Base-by-base conservation (phyloP, 2,329 filamentous ascomycete genomes). In the Helotiales sp. region DNA sequence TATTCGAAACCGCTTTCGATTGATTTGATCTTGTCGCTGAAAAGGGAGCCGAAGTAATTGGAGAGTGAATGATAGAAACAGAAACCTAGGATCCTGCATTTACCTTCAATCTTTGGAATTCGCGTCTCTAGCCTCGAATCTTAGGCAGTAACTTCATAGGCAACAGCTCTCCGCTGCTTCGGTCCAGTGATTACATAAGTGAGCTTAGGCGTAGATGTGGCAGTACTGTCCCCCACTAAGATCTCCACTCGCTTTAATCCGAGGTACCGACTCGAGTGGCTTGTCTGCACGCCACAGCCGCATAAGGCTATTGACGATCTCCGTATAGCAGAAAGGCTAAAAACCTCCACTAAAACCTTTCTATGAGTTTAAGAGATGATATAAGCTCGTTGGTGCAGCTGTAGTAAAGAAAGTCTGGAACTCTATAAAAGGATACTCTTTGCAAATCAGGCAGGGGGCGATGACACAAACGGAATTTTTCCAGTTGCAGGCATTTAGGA, bases 11-110 rank as follows among this genome's bases (percentile, higher is more conserved):
- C 50, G 28, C 13, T 54, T 32, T 54, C 28, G 26, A 54, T 32
- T 30, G 50, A 32, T 54, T 28, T 32, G n/a, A 5, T 47, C n/a
- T 37, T 58, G 8, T 58, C 17, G n/a, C 2, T 13, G 28, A 58
- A 24, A n/a, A 61, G 3, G 17, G 49, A 47, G 40, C 57, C 49
- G 40, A 17, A 43, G 37, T 17, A 61, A 6, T 61, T 45, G 24
- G 40, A 47, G 43, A 61, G 40, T n/a, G 24, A 24, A 61, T 26
- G 37, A 61, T 61, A 58, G 55, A 49, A 47, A 61, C 24, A 45
- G 15, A 54, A 32, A 54, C 15, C n/a, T 49, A 5, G 57, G 57
- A 61, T 47, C 20, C 4, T 43, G n/a, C n/a, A 22, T 58, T 43
- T 58, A 17, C 40, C 45, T 47, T 45, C 30, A 60, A 60, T 24